Percentiles rank a stretch among this genome's conserved stretches.
Conservation (phyloP, 2,329 filamentous ascomycete genomes). For the Amylocarpus encephaloides region DNA sequence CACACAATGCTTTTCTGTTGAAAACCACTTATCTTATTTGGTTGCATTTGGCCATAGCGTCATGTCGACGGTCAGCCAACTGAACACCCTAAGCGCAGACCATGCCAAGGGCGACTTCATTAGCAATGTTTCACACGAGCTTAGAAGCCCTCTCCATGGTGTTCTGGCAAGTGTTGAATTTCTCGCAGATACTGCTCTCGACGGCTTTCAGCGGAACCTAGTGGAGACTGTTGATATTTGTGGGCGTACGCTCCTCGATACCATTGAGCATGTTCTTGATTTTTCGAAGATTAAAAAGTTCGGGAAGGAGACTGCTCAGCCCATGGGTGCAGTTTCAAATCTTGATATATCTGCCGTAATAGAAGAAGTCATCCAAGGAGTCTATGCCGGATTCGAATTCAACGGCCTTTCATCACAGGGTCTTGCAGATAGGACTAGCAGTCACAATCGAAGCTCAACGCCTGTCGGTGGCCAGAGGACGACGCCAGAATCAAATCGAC, state of each 20-base stretch:
- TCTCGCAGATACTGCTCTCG: constrained; percentile 37
- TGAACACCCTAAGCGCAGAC: constrained; percentile 43
- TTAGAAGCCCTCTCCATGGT: constrained; percentile 49
- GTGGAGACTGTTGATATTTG: constrained; percentile 32
- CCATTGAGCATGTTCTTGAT: constrained; percentile 33
- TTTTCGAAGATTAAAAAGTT: constrained; percentile 33
- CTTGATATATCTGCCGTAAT: constrained; percentile 31
- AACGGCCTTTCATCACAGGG: constrained; percentile 22
- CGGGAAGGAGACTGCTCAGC: constrained; percentile 14
- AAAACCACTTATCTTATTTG: constrained; percentile 33
- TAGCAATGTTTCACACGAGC: constrained; percentile 50
- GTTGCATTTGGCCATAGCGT: constrained; percentile 41
- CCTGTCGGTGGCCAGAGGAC: background rate
- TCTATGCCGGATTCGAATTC: constrained; percentile 33
- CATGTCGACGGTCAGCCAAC: constrained; percentile 46
- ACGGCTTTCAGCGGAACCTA: constrained; percentile 28
- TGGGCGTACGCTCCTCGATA: constrained; percentile 32
- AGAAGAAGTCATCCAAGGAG: constrained; percentile 33
- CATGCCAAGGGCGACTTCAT: constrained; percentile 50
- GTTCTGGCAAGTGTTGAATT: constrained; percentile 46
- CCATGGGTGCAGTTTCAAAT: constrained; percentile 23
- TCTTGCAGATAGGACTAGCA: constrained; percentile 22
- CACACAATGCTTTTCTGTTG: constrained; percentile 30
- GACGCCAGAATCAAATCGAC: background rate
- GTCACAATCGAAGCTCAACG: background rate